Evolutionary conservation across 768 basidiomycete species (phyloP).

Genomic region (Suillus bovinus): DNA sequence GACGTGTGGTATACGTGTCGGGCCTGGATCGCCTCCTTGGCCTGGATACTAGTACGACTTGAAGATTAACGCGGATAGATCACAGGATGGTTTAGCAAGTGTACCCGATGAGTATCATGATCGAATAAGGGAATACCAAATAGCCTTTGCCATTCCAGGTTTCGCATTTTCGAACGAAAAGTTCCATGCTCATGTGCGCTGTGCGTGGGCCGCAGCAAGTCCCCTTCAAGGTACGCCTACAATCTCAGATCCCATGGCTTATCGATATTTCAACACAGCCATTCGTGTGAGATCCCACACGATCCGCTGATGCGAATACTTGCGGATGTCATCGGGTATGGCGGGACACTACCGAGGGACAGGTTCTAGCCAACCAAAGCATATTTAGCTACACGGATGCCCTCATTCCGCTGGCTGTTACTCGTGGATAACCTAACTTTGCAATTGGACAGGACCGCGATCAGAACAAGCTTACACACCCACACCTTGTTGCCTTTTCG

Average conservation of each 20-base stretch:
- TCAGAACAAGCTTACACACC: too few relatives aligned
- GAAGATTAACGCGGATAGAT: constrained; percentile 10
- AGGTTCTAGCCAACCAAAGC: neutral
- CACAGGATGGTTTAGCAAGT: constrained; percentile 4
- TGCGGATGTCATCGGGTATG: neutral
- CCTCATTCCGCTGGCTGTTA: constrained; percentile 7
- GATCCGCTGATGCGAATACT: constrained; percentile 1
- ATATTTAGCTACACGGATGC: constrained; percentile 9
- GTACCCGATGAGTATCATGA: constrained; percentile 9
- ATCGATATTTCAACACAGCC: constrained; percentile 22
- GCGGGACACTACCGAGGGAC: neutral
- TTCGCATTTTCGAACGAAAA: constrained; percentile 27
- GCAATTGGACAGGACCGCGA: too few relatives aligned
- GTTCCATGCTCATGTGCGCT: constrained; percentile 20
- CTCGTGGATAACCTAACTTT: neutral
- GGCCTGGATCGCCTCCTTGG: neutral
- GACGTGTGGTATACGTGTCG: constrained; percentile 5
- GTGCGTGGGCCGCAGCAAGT: constrained; percentile 13
- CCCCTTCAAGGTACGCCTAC: constrained; percentile 19
- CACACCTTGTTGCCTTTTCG: neutral
- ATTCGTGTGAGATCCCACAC: neutral
- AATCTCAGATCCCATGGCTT: constrained; percentile 32
- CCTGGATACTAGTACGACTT: too few relatives aligned
- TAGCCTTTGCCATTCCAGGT: constrained; percentile 16
- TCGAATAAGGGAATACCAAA: constrained; percentile 19